These are phyloP conservation scores for Xerocomellus chrysenteron DNA, from an alignment of 768 basidiomycete species.

Conservation along the genomic window DNA sequence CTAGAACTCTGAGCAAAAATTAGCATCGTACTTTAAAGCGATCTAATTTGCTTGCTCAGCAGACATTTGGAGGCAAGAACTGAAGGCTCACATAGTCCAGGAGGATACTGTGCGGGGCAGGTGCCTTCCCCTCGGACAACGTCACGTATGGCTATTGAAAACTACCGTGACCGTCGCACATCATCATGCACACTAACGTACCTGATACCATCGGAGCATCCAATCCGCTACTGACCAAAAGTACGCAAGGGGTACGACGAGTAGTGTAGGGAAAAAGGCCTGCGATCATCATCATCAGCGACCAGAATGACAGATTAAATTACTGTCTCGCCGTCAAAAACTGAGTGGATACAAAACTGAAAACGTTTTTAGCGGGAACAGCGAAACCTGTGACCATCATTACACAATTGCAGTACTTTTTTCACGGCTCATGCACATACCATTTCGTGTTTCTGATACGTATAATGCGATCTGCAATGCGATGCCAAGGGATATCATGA, in stretches of 20 bases:
- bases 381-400: slow-evolving; percentile 44
- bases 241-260: slow-evolving; percentile 49
- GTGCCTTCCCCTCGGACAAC: slow-evolving; percentile 50
- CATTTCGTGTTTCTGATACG: slow-evolving; percentile 22
- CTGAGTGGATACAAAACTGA: slow-evolving; percentile 46
- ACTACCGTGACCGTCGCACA: slow-evolving; percentile 4
- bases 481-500: slow-evolving; percentile 39
- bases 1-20: background rate
- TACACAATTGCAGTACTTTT: background rate
- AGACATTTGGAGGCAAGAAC: background rate
- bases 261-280: slow-evolving; percentile 58
- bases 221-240: slow-evolving; percentile 55
- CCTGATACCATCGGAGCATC: slow-evolving; percentile 58
- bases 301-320: background rate
- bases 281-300: slow-evolving; percentile 21
- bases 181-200: slow-evolving; percentile 27
- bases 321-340: slow-evolving; percentile 41
- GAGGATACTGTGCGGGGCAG: slow-evolving; percentile 59
- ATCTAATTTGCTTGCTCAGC: slow-evolving; percentile 33
- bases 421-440: background rate
- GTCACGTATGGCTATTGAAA: slow-evolving; percentile 57
- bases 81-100: slow-evolving; percentile 56
- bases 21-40: slow-evolving; percentile 38
- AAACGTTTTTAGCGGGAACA: slow-evolving; percentile 50
- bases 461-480: slow-evolving; percentile 11